Percentiles rank a stretch among this genome's conserved stretches.
phyloP scores from a whole-genome alignment of 805 yeast genomes.

The Yarrowia sp. region DNA sequence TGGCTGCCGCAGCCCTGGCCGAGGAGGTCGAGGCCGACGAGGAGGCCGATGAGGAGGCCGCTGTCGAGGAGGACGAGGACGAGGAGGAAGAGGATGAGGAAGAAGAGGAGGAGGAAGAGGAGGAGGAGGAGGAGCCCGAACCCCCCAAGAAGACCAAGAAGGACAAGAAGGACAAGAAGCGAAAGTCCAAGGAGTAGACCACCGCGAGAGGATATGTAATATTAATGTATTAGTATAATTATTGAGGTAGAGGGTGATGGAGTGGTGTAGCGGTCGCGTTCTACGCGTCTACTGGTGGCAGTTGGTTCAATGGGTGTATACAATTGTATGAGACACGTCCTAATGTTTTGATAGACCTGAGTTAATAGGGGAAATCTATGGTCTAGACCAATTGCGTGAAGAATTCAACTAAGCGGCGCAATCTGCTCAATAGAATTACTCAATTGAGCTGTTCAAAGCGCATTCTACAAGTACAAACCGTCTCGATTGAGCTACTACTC shows the following conservation, averaged over 20 bases:
- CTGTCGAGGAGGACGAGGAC: constrained; percentile 63
- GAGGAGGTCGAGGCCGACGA: constrained; percentile 48
- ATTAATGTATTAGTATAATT: constrained; percentile 31
- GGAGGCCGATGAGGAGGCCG: constrained; percentile 54
- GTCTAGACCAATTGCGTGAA: too few species aligned
- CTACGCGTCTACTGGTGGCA: background rate
- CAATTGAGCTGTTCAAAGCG: too few species aligned
- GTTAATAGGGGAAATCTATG: too few species aligned
- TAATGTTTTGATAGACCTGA: background rate
- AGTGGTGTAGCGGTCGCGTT: background rate
- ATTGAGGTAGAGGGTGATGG: background rate
- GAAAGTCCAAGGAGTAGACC: constrained; percentile 14
- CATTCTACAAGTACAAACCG: too few species aligned
- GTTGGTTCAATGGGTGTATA: too few species aligned
- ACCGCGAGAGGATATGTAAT: constrained; percentile 7
- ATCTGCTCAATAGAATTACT: too few species aligned
- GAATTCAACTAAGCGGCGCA: too few species aligned
- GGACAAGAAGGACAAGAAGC: constrained; percentile 24
- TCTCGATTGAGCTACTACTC: too few species aligned
- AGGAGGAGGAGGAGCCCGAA: constrained; percentile 13
- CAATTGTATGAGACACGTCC: too few species aligned
- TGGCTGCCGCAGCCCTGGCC: constrained; percentile 43
- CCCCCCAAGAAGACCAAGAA: constrained; percentile 31
- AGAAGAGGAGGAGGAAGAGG: constrained; percentile 51
- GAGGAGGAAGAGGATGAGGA: constrained; percentile 43